Percentiles rank a stretch among this genome's conserved stretches.
Conservation (phyloP, 495 filamentous ascomycete species). For the Hyphodiscus hymeniophilus region DNA sequence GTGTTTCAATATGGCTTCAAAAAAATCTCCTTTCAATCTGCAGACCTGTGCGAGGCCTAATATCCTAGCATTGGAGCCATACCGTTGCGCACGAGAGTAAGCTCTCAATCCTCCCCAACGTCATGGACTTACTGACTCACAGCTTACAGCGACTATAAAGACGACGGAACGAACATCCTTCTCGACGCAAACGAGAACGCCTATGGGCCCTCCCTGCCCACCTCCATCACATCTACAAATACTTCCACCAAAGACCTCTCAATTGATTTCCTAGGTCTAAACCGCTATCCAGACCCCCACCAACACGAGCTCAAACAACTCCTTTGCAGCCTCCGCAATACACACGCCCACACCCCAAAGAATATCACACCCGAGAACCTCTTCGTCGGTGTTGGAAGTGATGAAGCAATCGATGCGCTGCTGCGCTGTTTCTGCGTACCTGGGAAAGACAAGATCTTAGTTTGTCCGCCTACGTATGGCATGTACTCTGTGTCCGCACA, state of each 20-base stretch:
- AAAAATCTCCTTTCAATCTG: conserved; percentile 55
- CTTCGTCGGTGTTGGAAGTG: conserved; percentile 90
- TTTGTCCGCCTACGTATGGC: conserved; percentile 93
- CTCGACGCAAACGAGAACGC: conserved; percentile 98
- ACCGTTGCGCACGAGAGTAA: conserved; percentile 78
- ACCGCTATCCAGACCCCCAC: conserved; percentile 96
- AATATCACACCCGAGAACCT: conserved; percentile 73
- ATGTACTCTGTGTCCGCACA: conserved; percentile 95
- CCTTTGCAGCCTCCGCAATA: conserved; percentile 83
- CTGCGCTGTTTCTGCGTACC: conserved; percentile 88
- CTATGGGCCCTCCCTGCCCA: conserved; percentile 64
- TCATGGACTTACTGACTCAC: conserved; percentile 20
- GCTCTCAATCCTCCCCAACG: conserved; percentile 21
- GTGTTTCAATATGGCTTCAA: conserved; percentile 11
- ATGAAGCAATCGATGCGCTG: conserved; percentile 92
- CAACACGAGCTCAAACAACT: conserved; percentile 76
- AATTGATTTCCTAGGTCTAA: conserved; percentile 62
- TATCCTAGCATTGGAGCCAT: conserved; percentile 74
- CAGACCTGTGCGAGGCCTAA: conserved; percentile 76
- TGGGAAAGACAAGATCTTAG: conserved; percentile 79
- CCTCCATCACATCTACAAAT: neutral
- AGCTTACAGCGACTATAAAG: conserved; percentile 82
- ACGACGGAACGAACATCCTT: conserved; percentile 92
- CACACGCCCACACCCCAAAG: conserved; percentile 67
- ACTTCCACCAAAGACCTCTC: conserved; percentile 14